phyloP scores from a whole-genome alignment of 768 basidiomycete genomes.

The Fomitopsis serialis region DNA sequence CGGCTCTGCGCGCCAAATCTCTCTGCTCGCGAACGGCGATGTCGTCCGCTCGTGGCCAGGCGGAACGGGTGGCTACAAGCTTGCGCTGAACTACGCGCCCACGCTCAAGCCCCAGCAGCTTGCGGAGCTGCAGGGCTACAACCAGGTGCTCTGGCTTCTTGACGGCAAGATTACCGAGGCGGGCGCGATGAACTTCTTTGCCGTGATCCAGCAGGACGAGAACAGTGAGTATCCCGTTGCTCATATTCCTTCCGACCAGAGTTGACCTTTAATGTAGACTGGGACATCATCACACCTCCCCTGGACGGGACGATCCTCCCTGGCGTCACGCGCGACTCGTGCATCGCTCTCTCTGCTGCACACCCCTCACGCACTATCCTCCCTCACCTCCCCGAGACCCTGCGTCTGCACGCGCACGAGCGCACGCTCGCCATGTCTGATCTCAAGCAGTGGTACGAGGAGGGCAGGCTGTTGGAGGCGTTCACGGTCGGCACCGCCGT shows the following conservation, averaged over 20 bases:
- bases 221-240: constrained; percentile 24
- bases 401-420: constrained; percentile 36
- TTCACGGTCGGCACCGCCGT: constrained; percentile 86
- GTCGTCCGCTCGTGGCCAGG: constrained; percentile 51
- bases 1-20: constrained; percentile 41
- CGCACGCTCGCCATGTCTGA: constrained; percentile 40
- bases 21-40: constrained; percentile 41
- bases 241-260: not conserved
- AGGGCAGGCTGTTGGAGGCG: constrained; percentile 72
- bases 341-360: constrained; percentile 63
- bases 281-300: constrained; percentile 84
- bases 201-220: constrained; percentile 39
- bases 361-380: constrained; percentile 37
- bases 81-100: constrained; percentile 38
- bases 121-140: constrained; percentile 45
- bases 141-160: constrained; percentile 52
- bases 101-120: constrained; percentile 40
- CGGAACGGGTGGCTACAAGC: constrained; percentile 53
- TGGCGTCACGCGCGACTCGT: constrained; percentile 86
- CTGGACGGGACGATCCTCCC: constrained; percentile 91
- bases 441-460: constrained; percentile 35
- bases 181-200: constrained; percentile 55
- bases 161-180: constrained; percentile 36
- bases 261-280: constrained; percentile 33
- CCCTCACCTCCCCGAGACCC: constrained; percentile 39